Base-by-base conservation (phyloP, 805 yeast genomes). In the Candida succiphila region DNA sequence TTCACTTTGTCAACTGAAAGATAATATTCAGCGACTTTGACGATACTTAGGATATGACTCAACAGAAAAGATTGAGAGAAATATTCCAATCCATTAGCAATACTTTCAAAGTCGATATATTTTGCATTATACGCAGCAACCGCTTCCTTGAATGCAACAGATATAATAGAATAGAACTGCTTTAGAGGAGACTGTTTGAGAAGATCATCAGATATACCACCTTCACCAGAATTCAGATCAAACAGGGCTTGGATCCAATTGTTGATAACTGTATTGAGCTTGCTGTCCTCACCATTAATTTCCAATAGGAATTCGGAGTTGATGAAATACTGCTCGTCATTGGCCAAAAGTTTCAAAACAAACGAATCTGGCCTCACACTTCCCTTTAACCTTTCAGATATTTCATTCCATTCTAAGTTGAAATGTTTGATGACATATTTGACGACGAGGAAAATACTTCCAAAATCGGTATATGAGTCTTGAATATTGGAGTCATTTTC, bases 201-300 rank as follows among this genome's bases (percentile, higher is more conserved):
- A 39, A 87, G 57, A 29, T 82, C 88, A 54, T 89, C 96, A 0
- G 94, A 78, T 25, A 88, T 73, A 3, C 96, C 95, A 25, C 27
- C 27, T 12, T 28, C 29, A 5, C 33, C 18, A 21, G 14, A 69
- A 5, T 6, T 20, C 8, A 17, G n/a, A 40, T 85, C 88, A 55
- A 83, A 87, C 27, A 89, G 54, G 1, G 92, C 88, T 19, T 69
- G 60, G 30, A 82, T 70, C 97, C 97, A 89, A 17, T 74, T 80
- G 29, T 73, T 71, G 14, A 78, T 56, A 41, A 35, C 57, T 20
- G 41, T 43, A 34, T 36, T 47, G 30, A 46, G 20, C 28, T 51
- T 45, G 3, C 49, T 46, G 6, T 51, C 45, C 9, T 42, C 46
- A 16, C 44, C 40, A 19, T 55, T 48, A 19, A 43, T 7, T 21